These are phyloP conservation scores for Helicostylum pulchrum DNA, from an alignment of 192 early-diverging fungal species.

Conservation along the genomic window DNA sequence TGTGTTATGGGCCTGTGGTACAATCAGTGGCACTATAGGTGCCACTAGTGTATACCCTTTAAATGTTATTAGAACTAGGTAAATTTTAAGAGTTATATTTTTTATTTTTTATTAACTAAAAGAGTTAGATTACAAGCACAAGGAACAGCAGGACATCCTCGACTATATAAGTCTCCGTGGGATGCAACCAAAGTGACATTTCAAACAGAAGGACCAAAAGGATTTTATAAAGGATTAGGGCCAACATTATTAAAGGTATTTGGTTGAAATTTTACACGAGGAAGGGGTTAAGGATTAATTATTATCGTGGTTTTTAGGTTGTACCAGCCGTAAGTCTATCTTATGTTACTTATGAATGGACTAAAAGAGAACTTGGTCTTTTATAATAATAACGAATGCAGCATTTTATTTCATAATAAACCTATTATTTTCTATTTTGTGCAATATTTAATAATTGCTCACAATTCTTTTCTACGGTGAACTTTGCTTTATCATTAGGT, in stretches of 20 bases:
- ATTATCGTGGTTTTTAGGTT: slow-evolving; percentile 32
- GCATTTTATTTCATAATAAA: neutral
- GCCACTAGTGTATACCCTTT: slow-evolving; percentile 68
- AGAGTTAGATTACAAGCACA: slow-evolving; percentile 68
- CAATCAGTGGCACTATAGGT: slow-evolving; percentile 58
- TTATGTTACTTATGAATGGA: slow-evolving; percentile 69
- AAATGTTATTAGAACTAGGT: slow-evolving; percentile 65
- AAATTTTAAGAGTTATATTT: slow-evolving; percentile 14
- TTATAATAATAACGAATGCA: neutral
- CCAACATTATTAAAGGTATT: slow-evolving; percentile 71
- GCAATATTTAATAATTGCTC: neutral
- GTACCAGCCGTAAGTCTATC: slow-evolving; percentile 70
- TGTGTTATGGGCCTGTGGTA: slow-evolving; percentile 58
- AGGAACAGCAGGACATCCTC: slow-evolving; percentile 70
- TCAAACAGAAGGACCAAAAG: slow-evolving; percentile 51
- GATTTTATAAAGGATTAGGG: slow-evolving; percentile 74
- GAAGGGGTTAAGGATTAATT: no score
- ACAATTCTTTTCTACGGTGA: neutral
- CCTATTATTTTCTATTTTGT: neutral
- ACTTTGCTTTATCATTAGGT: slow-evolving; percentile 6
- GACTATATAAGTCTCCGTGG: slow-evolving; percentile 53
- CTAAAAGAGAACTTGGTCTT: slow-evolving; percentile 36
- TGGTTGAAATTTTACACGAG: neutral
- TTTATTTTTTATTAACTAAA: slow-evolving; percentile 1
- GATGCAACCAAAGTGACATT: slow-evolving; percentile 62